phyloP scores from a whole-genome alignment of 2,329 filamentous ascomycete genomes.

The Fusarium burgessii region DNA sequence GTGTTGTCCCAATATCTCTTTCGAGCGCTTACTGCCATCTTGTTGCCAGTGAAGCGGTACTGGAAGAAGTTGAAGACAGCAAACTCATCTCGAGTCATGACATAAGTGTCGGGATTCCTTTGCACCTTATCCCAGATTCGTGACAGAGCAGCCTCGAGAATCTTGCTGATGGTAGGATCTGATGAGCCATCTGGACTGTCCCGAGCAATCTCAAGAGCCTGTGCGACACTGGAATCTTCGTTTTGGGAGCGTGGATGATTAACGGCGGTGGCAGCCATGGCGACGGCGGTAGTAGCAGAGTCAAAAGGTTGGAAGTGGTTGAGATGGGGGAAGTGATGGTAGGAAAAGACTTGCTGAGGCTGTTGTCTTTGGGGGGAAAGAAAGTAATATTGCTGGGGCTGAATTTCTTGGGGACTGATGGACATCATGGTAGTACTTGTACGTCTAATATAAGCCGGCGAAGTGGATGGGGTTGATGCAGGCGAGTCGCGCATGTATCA shows the following conservation, averaged over 20 bases:
- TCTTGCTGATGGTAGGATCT: constrained; percentile 71
- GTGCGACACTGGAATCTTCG: constrained; percentile 63
- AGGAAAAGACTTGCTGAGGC: constrained; percentile 40
- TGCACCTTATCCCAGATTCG: constrained; percentile 77
- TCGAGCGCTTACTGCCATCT: constrained; percentile 60
- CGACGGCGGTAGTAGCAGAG: constrained; percentile 22
- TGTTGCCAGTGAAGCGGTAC: constrained; percentile 68
- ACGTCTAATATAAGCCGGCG: constrained; percentile 47
- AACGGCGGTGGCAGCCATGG: constrained; percentile 38
- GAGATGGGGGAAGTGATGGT: constrained; percentile 28
- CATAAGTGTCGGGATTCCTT: constrained; percentile 73
- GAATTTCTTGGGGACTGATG: constrained; percentile 46
- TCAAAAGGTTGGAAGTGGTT: constrained; percentile 30
- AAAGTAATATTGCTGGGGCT: constrained; percentile 45
- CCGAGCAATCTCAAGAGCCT: constrained; percentile 80
- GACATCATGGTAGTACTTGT: constrained; percentile 49
- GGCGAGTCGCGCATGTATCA: constrained; percentile 50
- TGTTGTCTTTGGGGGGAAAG: constrained; percentile 36
- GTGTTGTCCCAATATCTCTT: constrained; percentile 66
- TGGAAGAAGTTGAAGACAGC: constrained; percentile 89
- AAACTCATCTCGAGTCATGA: constrained; percentile 83
- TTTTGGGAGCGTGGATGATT: constrained; percentile 40
- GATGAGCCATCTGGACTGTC: constrained; percentile 75
- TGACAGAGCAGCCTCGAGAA: constrained; percentile 73
- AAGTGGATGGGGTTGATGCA: constrained; percentile 46